These are phyloP conservation scores for Phytophthora pluvialis DNA, from an alignment of 352 stramenopile genomes.

Conservation along the genomic window DNA sequence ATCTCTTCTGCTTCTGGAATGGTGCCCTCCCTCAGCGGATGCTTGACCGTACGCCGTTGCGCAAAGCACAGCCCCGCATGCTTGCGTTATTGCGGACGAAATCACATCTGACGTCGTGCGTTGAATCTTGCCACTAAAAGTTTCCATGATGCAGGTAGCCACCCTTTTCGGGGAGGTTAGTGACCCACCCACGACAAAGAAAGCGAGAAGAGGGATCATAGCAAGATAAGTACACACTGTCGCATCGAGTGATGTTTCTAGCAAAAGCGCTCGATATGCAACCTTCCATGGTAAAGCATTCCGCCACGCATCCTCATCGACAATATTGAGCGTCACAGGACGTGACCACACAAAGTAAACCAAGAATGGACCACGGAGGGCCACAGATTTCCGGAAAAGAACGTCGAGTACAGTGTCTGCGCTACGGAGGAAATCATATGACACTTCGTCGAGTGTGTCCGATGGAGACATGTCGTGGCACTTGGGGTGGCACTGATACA, in stretches of 20 bases:
- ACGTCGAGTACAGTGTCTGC: slow-evolving; percentile 31
- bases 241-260: slow-evolving; percentile 35
- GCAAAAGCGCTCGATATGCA: slow-evolving; percentile 39
- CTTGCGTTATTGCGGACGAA: slow-evolving; percentile 34
- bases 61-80: slow-evolving; percentile 49
- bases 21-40: slow-evolving; percentile 10
- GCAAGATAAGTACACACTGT: slow-evolving; percentile 40
- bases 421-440: slow-evolving; percentile 30
- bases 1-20: slow-evolving; percentile 7
- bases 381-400: slow-evolving; percentile 33
- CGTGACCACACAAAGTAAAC: slow-evolving; percentile 59
- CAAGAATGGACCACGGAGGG: slow-evolving; percentile 45
- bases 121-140: slow-evolving; percentile 42
- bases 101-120: slow-evolving; percentile 35
- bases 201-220: slow-evolving; percentile 49
- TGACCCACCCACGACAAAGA: slow-evolving; percentile 43
- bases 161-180: slow-evolving; percentile 48
- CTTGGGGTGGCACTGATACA: slow-evolving; percentile 34
- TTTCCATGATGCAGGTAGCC: slow-evolving; percentile 48
- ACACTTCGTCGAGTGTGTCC: slow-evolving; percentile 25
- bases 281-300: slow-evolving; percentile 53
- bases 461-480: slow-evolving; percentile 30
- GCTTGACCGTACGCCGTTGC: slow-evolving; percentile 34
- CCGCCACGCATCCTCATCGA: slow-evolving; percentile 44
- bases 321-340: slow-evolving; percentile 37